Evolutionary conservation across 352 stramenopile species (phyloP).

Genomic region (Phytophthora vignae): DNA sequence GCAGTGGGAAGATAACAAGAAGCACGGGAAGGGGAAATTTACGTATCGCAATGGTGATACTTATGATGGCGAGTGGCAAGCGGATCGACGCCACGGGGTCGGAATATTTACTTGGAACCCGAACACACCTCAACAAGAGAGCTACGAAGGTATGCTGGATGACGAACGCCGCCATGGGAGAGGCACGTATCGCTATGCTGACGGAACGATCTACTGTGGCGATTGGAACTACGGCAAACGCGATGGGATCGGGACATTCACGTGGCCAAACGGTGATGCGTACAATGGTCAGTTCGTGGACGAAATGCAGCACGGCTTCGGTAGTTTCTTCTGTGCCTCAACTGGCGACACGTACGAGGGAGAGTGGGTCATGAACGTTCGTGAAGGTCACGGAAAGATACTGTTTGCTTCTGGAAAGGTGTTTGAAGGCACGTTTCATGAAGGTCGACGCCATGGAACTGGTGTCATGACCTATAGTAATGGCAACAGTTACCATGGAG

Average conservation of each 20-base stretch:
- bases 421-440: conserved; percentile 88
- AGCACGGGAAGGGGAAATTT: conserved; percentile 85
- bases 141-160: conserved; percentile 82
- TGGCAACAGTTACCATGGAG: conserved; percentile 85
- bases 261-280: conserved; percentile 86
- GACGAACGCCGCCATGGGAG: conserved; percentile 68
- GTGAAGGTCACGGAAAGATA: conserved; percentile 79
- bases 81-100: conserved; percentile 62
- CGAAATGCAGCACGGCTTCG: conserved; percentile 84
- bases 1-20: conserved; percentile 70
- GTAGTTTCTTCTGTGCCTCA: conserved; percentile 65
- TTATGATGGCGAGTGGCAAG: conserved; percentile 77
- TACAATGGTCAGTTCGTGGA: conserved; percentile 85
- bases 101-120: conserved; percentile 75
- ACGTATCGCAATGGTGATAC: conserved; percentile 84
- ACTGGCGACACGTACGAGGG: conserved; percentile 75
- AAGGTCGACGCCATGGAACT: conserved; percentile 75
- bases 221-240: conserved; percentile 73
- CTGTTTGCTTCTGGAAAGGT: conserved; percentile 80
- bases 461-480: conserved; percentile 86
- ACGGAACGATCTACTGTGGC: conserved; percentile 70
- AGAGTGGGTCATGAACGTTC: conserved; percentile 86
- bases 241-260: conserved; percentile 81
- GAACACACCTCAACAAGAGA: conserved; percentile 62
- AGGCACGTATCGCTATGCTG: conserved; percentile 67